Evolutionary conservation across 2,329 filamentous ascomycete species (phyloP), one percentile per base, ranked within the genome.

Genomic region (Aspergillus japonicus): DNA sequence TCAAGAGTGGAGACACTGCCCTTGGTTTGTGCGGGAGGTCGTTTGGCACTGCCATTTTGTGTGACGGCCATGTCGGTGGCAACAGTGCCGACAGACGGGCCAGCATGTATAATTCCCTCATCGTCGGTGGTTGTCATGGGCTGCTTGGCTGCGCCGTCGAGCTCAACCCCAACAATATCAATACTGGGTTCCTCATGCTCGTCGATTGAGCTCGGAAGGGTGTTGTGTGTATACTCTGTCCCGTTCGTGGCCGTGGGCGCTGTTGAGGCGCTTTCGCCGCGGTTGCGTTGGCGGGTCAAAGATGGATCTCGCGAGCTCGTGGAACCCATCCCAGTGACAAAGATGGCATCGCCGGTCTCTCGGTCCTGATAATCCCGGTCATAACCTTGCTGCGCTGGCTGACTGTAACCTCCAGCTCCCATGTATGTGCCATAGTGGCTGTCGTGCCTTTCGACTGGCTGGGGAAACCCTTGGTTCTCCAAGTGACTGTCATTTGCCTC

Each of bases 401-500:
- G 58, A 54, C 57, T 14, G 62, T 61, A 19, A 66, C 64, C 31
- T 76, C 79, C 48, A 78, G 77, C 62, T 23, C 77, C 80, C 75
- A 86, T 81, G 83, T 83, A 87, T 31, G 82, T 77, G 16, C 80
- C 80, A 58, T 84, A 82, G 54, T 78, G 75, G 62, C 77, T 82
- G 60, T 73, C 70, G 52, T 74, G 66, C 50, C 66, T 67, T 42
- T 67, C 69, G 19, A 68, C 62, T 16, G 59, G 61, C 5, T 56
- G 59, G 47, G 59, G 64, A 47, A 35, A 44, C 14, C 48, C 50
- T 33, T 35, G 60, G 23, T 52, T 60, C 48, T 56, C 51, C 23
- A 63, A 6, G 23, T 19, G 31, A 19, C 65, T 63, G 11, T 44
- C 59, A 14, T 57, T 61, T 10, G 64, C 60, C 52, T 67, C 66